A percentile compares a stretch with the other conserved stretches of the same genome.
Evolutionary conservation across 306 rosid species (phyloP).

Genomic region (Hippophae rhamnoides): DNA sequence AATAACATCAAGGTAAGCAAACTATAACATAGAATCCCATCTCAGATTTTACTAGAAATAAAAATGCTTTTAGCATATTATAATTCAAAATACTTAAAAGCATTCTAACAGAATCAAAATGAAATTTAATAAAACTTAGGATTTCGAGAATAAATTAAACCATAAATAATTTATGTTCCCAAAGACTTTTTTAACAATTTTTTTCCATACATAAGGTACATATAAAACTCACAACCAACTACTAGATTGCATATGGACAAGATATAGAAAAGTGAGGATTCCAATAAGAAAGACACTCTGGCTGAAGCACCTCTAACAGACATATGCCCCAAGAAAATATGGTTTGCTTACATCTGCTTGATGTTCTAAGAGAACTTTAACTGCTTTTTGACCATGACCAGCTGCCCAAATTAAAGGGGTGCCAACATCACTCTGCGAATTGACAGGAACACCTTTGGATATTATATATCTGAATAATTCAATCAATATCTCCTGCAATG

Average conservation of each 20-base stretch:
- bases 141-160: too few species aligned
- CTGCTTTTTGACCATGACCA: conserved; percentile 85
- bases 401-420: conserved; percentile 96
- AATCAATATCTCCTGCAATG: conserved; percentile 62
- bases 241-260: neutral
- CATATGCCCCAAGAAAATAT: neutral
- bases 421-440: conserved; percentile 81
- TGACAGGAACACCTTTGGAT: conserved; percentile 54
- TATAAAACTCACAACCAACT: too few species aligned
- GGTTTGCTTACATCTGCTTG: conserved; percentile 56
- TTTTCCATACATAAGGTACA: too few species aligned
- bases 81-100: neutral
- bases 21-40: conserved; percentile 1
- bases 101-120: too few species aligned
- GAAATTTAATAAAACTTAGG: too few species aligned
- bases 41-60: neutral
- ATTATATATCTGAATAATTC: conserved; percentile 63
- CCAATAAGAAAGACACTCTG: neutral
- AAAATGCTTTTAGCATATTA: neutral
- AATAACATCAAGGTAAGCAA: conserved; percentile 5
- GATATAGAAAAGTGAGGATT: neutral
- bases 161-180: too few species aligned
- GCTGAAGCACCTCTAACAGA: neutral
- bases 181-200: too few species aligned
- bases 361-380: conserved; percentile 54